phyloP scores from a whole-genome alignment of 1,284 basidiomycete genomes.

The Hymenochaete sp. region DNA sequence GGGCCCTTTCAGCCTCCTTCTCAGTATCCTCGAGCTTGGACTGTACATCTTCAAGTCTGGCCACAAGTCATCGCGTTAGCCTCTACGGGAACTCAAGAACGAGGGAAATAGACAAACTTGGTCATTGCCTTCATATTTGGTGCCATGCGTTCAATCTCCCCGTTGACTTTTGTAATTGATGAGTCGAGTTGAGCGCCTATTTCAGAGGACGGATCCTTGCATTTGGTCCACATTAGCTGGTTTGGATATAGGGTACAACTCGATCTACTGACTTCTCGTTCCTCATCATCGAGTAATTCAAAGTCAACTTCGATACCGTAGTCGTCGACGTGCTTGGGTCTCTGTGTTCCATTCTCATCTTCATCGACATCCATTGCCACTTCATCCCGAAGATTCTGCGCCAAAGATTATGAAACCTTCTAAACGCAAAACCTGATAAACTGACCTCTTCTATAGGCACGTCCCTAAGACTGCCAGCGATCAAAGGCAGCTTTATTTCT shows the following conservation, averaged over 20 bases:
- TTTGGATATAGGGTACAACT: neutral
- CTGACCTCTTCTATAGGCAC: constrained; percentile 91
- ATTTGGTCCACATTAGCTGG: neutral
- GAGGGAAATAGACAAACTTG: constrained; percentile 38
- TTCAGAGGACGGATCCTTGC: constrained; percentile 58
- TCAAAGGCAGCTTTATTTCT: constrained; percentile 79
- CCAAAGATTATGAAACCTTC: neutral
- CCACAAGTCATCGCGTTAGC: constrained; percentile 2
- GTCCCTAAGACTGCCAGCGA: constrained; percentile 69
- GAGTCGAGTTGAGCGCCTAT: constrained; percentile 70
- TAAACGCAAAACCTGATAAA: neutral
- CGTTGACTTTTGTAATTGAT: constrained; percentile 62
- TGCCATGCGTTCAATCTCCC: constrained; percentile 89
- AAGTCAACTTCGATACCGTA: constrained; percentile 93
- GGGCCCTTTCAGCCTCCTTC: constrained; percentile 67
- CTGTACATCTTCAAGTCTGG: constrained; percentile 88
- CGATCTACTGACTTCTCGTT: constrained; percentile 50
- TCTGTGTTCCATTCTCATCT: constrained; percentile 71
- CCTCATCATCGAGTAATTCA: constrained; percentile 70
- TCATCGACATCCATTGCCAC: constrained; percentile 90
- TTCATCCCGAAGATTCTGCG: constrained; percentile 70
- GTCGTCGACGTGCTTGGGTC: constrained; percentile 63
- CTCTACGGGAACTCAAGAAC: constrained; percentile 6
- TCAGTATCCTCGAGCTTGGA: constrained; percentile 64
- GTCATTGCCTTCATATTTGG: constrained; percentile 97